Conservation (phyloP, 1,284 basidiomycete species). For the Apiotrichum montevideense region DNA sequence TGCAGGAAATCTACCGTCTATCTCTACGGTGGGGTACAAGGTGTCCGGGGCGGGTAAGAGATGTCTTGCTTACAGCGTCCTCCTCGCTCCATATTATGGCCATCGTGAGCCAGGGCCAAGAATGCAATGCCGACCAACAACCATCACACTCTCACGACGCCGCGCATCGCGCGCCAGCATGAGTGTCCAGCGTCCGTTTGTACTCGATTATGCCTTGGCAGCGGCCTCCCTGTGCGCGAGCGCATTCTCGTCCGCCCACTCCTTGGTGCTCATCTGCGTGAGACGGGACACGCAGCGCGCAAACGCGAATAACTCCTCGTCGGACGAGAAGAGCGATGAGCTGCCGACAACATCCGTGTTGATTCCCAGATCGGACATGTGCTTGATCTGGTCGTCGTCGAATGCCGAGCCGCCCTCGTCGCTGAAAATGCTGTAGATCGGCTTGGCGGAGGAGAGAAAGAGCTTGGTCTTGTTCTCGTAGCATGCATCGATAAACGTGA, state of each 20-base stretch:
- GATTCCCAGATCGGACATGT: conserved; percentile 57
- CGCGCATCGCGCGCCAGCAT: too few species aligned
- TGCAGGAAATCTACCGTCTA: too few species aligned
- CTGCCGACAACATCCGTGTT: conserved; percentile 65
- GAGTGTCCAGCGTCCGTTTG: too few species aligned
- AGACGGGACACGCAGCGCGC: conserved; percentile 84
- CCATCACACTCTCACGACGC: too few species aligned
- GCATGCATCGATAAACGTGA: conserved; percentile 94
- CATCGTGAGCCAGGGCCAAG: too few species aligned
- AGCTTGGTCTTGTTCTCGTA: conserved; percentile 90
- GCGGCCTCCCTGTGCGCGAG: conserved; percentile 5
- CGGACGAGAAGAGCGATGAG: conserved; percentile 82
- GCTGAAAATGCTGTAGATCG: conserved; percentile 79
- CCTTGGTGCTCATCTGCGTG: conserved; percentile 66
- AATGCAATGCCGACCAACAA: too few species aligned
- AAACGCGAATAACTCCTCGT: conserved; percentile 92
- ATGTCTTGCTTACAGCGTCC: too few species aligned
- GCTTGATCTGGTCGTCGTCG: conserved; percentile 60
- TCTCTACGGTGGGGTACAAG: too few species aligned
- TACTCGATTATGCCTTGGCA: not conserved
- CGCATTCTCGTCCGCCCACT: conserved; percentile 21
- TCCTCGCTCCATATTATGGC: too few species aligned
- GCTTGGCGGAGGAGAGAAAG: conserved; percentile 82
- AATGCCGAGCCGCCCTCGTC: conserved; percentile 52
- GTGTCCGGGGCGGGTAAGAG: too few species aligned